These are phyloP conservation scores for Boletales sp. DNA, from an alignment of 768 basidiomycete genomes.

Conservation along the genomic window DNA sequence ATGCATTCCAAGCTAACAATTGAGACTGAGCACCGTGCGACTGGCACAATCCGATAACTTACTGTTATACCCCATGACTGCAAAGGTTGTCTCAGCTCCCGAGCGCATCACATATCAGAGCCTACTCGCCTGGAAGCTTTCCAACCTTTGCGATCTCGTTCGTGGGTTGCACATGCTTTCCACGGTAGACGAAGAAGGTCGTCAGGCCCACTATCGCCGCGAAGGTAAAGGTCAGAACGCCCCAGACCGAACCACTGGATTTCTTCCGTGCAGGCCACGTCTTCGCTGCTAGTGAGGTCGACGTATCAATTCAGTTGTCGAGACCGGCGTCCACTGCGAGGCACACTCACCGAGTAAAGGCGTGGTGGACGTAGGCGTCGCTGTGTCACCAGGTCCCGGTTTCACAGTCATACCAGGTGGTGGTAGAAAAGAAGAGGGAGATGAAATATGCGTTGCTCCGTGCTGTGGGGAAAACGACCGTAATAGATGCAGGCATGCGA, in stretches of 20 bases:
- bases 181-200: conserved; percentile 11
- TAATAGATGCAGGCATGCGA: background rate
- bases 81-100: background rate
- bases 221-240: conserved; percentile 14
- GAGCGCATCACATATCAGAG: background rate
- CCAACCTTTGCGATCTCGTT: conserved; percentile 24
- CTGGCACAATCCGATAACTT: conserved; percentile 17
- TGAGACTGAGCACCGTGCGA: conserved; percentile 1
- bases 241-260: conserved; percentile 4
- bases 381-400: background rate
- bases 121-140: conserved; percentile 33
- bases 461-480: conserved; percentile 4
- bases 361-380: conserved; percentile 7
- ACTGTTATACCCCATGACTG: conserved; percentile 68
- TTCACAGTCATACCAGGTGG: conserved; percentile 9
- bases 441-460: background rate
- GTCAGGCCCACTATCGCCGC: conserved; percentile 18
- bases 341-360: conserved; percentile 18
- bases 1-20: conserved; percentile 63
- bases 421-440: background rate
- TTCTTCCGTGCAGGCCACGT: background rate
- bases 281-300: background rate
- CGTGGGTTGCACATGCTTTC: background rate
- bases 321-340: background rate
- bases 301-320: background rate